Percentiles rank a stretch among this genome's conserved stretches.
phyloP scores from a whole-genome alignment of 192 early-diverging fungal genomes.

The Allomyces arbusculus region DNA sequence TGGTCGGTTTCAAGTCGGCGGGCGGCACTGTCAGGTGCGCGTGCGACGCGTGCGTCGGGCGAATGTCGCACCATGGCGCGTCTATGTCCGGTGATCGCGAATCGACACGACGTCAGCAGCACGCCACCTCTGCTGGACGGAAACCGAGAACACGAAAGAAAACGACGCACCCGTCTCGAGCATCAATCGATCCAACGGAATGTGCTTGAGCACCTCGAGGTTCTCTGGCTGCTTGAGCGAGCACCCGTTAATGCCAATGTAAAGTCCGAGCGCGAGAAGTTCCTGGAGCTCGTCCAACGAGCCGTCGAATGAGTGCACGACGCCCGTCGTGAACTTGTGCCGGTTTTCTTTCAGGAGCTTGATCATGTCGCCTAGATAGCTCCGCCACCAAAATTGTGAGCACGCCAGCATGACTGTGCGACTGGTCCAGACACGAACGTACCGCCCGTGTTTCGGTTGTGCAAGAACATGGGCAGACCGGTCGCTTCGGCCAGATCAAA shows the following conservation, averaged over 20 bases:
- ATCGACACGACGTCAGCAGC: not conserved
- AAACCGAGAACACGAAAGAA: not conserved
- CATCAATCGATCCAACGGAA: slow-evolving; percentile 67
- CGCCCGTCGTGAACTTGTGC: slow-evolving; percentile 39
- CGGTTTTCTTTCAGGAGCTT: slow-evolving; percentile 34
- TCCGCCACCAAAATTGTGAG: not conserved
- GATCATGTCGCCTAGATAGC: slow-evolving; percentile 1
- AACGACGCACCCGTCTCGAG: slow-evolving; percentile 55
- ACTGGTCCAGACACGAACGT: slow-evolving; percentile 31
- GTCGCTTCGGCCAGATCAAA: slow-evolving; percentile 54
- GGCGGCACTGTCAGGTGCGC: slow-evolving; percentile 20
- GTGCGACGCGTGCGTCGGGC: slow-evolving; percentile 64
- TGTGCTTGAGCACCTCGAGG: slow-evolving; percentile 38
- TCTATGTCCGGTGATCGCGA: slow-evolving; percentile 19
- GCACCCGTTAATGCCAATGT: slow-evolving; percentile 93
- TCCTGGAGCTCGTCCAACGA: slow-evolving; percentile 36
- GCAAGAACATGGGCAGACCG: slow-evolving; percentile 76
- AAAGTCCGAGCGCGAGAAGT: slow-evolving; percentile 42
- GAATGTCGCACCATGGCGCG: slow-evolving; percentile 80
- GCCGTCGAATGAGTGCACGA: slow-evolving; percentile 83
- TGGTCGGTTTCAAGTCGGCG: slow-evolving; percentile 1
- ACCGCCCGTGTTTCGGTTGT: slow-evolving; percentile 59
- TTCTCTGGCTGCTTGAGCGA: slow-evolving; percentile 77
- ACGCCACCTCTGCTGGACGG: not conserved
- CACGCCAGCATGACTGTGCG: not conserved